Evolutionary conservation across 768 basidiomycete genomes (phyloP).

Genomic region (Lentinus brumalis): DNA sequence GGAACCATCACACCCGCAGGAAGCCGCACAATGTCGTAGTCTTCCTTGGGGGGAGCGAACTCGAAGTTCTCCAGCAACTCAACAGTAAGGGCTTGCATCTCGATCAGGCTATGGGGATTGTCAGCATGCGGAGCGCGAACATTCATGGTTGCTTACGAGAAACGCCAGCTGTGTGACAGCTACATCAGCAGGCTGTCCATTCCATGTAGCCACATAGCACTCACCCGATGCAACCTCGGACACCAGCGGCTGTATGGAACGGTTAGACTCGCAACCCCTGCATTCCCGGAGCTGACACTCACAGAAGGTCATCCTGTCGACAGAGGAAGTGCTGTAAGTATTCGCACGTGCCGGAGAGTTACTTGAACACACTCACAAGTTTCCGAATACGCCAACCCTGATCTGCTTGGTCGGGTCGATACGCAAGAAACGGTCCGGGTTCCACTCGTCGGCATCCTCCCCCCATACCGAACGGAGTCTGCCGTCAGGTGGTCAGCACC

Average conservation of each 20-base stretch:
- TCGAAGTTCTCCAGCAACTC: slow-evolving; percentile 35
- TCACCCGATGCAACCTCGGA: slow-evolving; percentile 16
- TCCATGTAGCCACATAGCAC: not conserved
- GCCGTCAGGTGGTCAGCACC: not conserved
- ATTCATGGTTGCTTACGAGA: slow-evolving; percentile 22
- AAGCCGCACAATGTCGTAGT: slow-evolving; percentile 28
- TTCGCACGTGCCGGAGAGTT: too few relatives aligned
- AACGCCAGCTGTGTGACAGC: slow-evolving; percentile 21
- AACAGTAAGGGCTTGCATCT: slow-evolving; percentile 32
- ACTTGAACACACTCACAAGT: not conserved
- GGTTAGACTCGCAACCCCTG: too few relatives aligned
- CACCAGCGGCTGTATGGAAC: slow-evolving; percentile 11
- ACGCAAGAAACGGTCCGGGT: slow-evolving; percentile 26
- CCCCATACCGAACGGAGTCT: slow-evolving; percentile 29
- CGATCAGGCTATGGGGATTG: slow-evolving; percentile 32
- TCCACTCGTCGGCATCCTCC: slow-evolving; percentile 29
- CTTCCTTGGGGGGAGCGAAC: slow-evolving; percentile 29
- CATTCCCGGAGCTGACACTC: not conserved
- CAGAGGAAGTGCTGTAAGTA: not conserved
- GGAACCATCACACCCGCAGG: slow-evolving; percentile 34
- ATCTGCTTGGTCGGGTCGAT: slow-evolving; percentile 10
- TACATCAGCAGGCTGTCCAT: not conserved
- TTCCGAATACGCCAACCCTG: slow-evolving; percentile 18
- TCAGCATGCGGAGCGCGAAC: not conserved
- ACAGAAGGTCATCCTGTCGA: not conserved